Evolutionary conservation across 192 early-diverging fungal genomes (phyloP).

Genomic region (Spizellomyces sp.): DNA sequence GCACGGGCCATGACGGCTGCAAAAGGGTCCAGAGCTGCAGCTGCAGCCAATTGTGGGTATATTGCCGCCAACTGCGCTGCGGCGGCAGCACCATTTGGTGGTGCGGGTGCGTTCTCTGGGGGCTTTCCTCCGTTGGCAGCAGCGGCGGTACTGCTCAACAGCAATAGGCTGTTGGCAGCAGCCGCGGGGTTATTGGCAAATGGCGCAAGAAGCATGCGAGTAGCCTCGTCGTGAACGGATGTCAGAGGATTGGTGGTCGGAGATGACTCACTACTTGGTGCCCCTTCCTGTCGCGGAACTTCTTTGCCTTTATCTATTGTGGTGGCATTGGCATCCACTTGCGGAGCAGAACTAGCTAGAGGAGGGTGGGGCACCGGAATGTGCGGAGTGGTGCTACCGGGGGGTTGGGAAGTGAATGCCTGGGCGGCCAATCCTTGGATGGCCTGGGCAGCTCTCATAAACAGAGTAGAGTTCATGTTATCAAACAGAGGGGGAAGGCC

Average conservation of each 20-base stretch:
- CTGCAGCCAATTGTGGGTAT: constrained; percentile 29
- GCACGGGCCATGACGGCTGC: constrained; percentile 32
- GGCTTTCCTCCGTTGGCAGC: neutral
- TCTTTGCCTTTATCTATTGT: neutral
- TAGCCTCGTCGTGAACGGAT: neutral
- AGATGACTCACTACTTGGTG: too few relatives aligned
- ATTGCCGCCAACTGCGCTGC: constrained; percentile 11
- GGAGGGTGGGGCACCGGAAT: too few relatives aligned
- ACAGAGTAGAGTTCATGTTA: neutral
- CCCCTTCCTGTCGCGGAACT: neutral
- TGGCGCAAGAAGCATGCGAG: neutral
- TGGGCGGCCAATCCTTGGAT: neutral
- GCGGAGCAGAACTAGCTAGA: too few relatives aligned
- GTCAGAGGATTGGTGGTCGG: neutral
- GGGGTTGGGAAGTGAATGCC: neutral
- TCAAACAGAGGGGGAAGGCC: neutral
- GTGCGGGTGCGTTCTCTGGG: neutral
- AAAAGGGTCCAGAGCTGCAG: constrained; percentile 32
- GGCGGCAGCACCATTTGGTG: neutral
- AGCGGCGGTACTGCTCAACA: constrained; percentile 13
- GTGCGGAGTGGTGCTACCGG: neutral
- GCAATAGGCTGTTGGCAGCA: constrained; percentile 19
- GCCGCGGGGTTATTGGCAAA: constrained; percentile 29
- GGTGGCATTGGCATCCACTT: too few relatives aligned
- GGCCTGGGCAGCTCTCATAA: neutral